Percentiles rank a stretch among this genome's conserved stretches.
phyloP scores from a whole-genome alignment of 352 stramenopile species.

The Phytophthora melonis region DNA sequence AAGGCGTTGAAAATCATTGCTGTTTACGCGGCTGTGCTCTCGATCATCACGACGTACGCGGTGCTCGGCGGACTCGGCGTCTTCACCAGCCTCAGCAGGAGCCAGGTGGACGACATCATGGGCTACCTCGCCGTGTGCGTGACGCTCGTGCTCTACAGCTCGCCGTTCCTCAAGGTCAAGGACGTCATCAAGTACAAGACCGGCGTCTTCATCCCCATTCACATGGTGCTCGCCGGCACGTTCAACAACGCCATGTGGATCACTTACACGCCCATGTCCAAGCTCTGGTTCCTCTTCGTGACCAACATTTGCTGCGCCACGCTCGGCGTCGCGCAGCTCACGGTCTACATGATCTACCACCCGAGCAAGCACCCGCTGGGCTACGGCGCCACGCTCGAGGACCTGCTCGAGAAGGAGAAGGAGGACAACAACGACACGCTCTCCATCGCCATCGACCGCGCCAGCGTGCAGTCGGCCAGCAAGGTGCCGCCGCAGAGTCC shows the following conservation, averaged over 20 bases:
- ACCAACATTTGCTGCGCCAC: slow-evolving; percentile 55
- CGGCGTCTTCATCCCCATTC: slow-evolving; percentile 59
- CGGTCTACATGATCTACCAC: slow-evolving; percentile 59
- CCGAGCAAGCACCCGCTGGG: slow-evolving; percentile 53
- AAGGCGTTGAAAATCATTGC: slow-evolving; percentile 29
- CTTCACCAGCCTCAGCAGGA: slow-evolving; percentile 37
- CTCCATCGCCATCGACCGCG: slow-evolving; percentile 30
- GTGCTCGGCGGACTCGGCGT: slow-evolving; percentile 41
- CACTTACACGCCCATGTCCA: slow-evolving; percentile 49
- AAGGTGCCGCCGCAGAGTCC: slow-evolving; percentile 32
- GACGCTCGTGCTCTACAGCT: slow-evolving; percentile 63
- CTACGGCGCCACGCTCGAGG: slow-evolving; percentile 24
- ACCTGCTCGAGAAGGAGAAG: slow-evolving; percentile 40
- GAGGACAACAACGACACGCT: slow-evolving; percentile 22
- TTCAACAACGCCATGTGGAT: slow-evolving; percentile 71
- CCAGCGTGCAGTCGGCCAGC: slow-evolving; percentile 23
- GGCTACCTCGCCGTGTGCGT: slow-evolving; percentile 48
- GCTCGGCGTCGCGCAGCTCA: slow-evolving; percentile 46
- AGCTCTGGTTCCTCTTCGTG: slow-evolving; percentile 63
- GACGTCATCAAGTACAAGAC: slow-evolving; percentile 60
- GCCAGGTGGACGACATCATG: slow-evolving; percentile 45
- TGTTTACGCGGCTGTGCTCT: slow-evolving; percentile 34
- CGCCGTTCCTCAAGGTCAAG: slow-evolving; percentile 61
- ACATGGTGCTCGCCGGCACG: slow-evolving; percentile 61
- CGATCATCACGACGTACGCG: slow-evolving; percentile 48